Conservation (phyloP, 345 rosid species). For the Kernera saxatilis region DNA sequence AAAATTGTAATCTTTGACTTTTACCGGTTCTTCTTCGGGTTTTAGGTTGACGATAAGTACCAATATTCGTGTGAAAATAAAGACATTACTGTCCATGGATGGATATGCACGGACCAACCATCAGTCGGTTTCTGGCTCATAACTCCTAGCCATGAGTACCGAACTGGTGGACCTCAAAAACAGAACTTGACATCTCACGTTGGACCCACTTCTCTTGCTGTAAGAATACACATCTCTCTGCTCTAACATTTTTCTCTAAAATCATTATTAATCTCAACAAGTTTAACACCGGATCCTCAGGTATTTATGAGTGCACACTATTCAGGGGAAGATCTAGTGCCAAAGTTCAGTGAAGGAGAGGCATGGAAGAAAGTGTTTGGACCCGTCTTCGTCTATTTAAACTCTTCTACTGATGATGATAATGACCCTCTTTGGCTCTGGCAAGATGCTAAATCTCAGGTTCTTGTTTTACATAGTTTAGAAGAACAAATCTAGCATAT, state of each 20-base stretch:
- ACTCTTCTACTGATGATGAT: conserved; percentile 45
- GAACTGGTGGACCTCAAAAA: conserved; percentile 74
- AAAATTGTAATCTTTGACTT: background rate
- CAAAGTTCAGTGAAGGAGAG: conserved; percentile 55
- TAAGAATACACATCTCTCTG: conserved; percentile 23
- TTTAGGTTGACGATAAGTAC: conserved; percentile 88
- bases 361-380: conserved; percentile 93
- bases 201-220: conserved; percentile 79
- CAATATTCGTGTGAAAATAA: conserved; percentile 76
- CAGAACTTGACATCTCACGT: conserved; percentile 89
- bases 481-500: background rate
- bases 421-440: conserved; percentile 65
- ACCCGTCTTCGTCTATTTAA: conserved; percentile 80
- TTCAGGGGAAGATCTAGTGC: conserved; percentile 69
- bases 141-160: conserved; percentile 83
- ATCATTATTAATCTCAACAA: background rate
- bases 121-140: conserved; percentile 86
- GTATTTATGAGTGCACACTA: conserved; percentile 84
- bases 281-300: conserved; percentile 25
- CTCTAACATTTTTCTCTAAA: background rate
- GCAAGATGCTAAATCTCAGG: conserved; percentile 91
- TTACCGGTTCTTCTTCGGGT: background rate
- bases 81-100: conserved; percentile 73
- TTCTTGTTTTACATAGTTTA: conserved; percentile 13
- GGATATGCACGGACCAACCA: conserved; percentile 60